phyloP scores from a whole-genome alignment of 495 filamentous ascomycete species.

The Trichodelitschia bisporula region DNA sequence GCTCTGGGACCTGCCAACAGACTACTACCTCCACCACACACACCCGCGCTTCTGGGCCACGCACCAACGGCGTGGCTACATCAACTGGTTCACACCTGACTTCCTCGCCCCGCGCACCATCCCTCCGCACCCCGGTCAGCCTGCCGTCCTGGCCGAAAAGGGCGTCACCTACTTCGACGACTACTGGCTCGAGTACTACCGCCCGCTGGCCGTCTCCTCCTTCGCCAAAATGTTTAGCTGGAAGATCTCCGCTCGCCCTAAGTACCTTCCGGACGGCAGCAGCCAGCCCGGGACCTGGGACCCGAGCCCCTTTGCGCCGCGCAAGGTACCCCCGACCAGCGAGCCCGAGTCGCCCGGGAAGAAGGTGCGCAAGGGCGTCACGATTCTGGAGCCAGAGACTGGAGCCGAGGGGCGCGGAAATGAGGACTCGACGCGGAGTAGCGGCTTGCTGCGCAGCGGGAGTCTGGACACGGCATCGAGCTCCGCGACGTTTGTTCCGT shows the following conservation, averaged over 20 bases:
- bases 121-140: conserved; percentile 10
- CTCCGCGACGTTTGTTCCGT: conserved; percentile 15
- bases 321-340: conserved; percentile 16
- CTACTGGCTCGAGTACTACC: conserved; percentile 97
- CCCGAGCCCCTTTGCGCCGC: conserved; percentile 39
- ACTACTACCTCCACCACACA: conserved; percentile 89
- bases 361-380: conserved; percentile 34
- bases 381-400: conserved; percentile 29
- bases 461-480: conserved; percentile 5
- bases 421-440: conserved; percentile 1
- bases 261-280: conserved; percentile 49
- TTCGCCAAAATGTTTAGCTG: conserved; percentile 75
- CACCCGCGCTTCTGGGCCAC: conserved; percentile 50
- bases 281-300: conserved; percentile 50
- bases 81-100: conserved; percentile 68
- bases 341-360: conserved; percentile 19
- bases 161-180: conserved; percentile 58
- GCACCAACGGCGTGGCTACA: conserved; percentile 39
- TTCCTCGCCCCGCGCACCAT: conserved; percentile 28
- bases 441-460: conserved; percentile 1
- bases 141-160: conserved; percentile 19
- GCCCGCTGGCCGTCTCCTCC: conserved; percentile 60
- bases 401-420: conserved; percentile 9
- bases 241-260: conserved; percentile 67
- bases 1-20: conserved; percentile 89